Evolutionary conservation across 2,329 filamentous ascomycete species (phyloP), one percentile per base, ranked within the genome.

Genomic region (Aphanoascus verrucosus): DNA sequence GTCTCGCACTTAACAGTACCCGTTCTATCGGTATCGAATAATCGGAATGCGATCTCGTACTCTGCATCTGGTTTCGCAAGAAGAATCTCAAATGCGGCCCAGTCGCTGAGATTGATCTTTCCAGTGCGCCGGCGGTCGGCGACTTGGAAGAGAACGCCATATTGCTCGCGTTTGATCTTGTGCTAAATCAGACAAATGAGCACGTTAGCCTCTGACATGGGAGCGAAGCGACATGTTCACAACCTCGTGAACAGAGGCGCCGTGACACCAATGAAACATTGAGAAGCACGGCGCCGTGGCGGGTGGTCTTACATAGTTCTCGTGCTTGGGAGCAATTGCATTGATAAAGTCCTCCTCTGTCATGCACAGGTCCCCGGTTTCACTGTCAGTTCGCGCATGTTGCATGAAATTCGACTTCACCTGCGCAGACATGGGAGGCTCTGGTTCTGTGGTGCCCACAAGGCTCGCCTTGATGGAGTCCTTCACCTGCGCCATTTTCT

Each of bases 101-200:
- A 98, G 73, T 98, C 93, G 56, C 82, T 76, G 52, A 97, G 74
- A 62, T 75, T 86, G 61, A 98, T 77, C 62, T 80, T 83, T 58
- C 90, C 90, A 43, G 76, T 76, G 60, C 77, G 79, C 60, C 81
- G 81, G 62, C 87, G 82, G 71, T 98, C 93, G 63, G 93, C 93
- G 55, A 98, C 86, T 59, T 78, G 77, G 72, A 98, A 98, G 46
- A 98, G 85, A 65, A 98, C 86, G 50, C 84, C 84, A 72, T 96
- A 98, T 70, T 97, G 93, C 63, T 94, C 86, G 62, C 91, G 84
- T 73, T 89, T 88, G 76, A 98, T 97, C 72, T 98, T 98, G 77
- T 95, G 90, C 91, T 97, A 66, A 60, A 59, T 43, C 14, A 38
- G 5, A 31, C 19, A 34, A 43, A 23, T 5, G 38, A 50, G 49